Evolutionary conservation across 192 early-diverging fungal genomes (phyloP).

Genomic region (Lobosporangium transversale): DNA sequence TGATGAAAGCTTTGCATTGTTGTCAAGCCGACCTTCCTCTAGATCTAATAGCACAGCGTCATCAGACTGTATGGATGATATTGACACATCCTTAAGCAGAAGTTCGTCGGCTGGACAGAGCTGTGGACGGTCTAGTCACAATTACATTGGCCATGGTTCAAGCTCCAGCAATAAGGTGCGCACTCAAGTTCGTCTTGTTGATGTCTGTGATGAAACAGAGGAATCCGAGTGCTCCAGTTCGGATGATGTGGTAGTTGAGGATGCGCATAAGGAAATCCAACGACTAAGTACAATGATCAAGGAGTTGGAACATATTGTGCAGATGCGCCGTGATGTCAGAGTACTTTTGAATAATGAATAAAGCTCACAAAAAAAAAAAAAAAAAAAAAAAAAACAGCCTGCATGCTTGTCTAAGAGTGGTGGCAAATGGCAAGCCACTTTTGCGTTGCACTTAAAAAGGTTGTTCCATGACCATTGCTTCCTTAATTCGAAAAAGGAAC

Average conservation of each 20-base stretch:
- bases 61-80: background rate
- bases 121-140: constrained; percentile 9
- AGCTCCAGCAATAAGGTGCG: constrained; percentile 1
- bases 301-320: background rate
- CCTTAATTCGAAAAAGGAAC: no score
- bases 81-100: background rate
- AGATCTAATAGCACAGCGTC: background rate
- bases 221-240: background rate
- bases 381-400: background rate
- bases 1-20: background rate
- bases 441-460: background rate
- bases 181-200: constrained; percentile 12
- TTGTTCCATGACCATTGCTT: background rate
- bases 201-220: no score
- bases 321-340: background rate
- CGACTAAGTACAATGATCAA: constrained; percentile 7
- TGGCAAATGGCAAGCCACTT: constrained; percentile 19
- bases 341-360: no score
- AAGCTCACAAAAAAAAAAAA: background rate
- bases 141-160: constrained; percentile 6
- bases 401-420: no score
- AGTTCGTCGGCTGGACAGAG: background rate
- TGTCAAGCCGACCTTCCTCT: constrained; percentile 11
- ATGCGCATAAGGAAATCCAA: background rate
- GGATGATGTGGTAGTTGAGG: background rate